These are phyloP conservation scores for Botrytis elliptica DNA, from an alignment of 2,329 filamentous ascomycete species.

Conservation along the genomic window DNA sequence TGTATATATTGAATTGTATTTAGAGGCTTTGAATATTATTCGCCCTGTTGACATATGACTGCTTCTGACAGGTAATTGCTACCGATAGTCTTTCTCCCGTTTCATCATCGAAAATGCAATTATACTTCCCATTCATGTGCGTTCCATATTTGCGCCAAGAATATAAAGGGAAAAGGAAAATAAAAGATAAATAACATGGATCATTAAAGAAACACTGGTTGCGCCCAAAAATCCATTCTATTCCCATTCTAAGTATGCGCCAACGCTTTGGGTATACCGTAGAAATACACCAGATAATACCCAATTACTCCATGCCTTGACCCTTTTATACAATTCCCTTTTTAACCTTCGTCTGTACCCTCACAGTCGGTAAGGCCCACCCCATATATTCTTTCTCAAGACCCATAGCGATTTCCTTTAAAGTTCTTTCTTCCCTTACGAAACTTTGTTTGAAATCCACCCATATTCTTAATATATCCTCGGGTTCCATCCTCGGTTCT, in stretches of 20 bases:
- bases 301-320: not conserved
- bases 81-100: not conserved
- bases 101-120: not conserved
- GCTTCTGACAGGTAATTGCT: no score
- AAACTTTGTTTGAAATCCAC: slow-evolving; percentile 35
- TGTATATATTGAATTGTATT: not conserved
- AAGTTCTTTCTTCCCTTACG: slow-evolving; percentile 30
- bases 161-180: not conserved
- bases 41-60: not conserved
- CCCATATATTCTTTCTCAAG: slow-evolving; percentile 28
- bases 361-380: slow-evolving; percentile 32
- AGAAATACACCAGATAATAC: not conserved
- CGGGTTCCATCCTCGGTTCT: slow-evolving; percentile 27
- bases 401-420: slow-evolving; percentile 32
- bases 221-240: not conserved
- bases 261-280: slow-evolving; percentile 2
- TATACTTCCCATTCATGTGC: not conserved
- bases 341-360: slow-evolving; percentile 27
- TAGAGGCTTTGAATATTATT: not conserved
- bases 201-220: not conserved
- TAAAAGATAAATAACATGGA: not conserved
- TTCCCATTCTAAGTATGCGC: not conserved
- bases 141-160: not conserved
- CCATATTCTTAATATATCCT: slow-evolving; percentile 32
- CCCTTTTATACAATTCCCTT: not conserved